Percentiles rank a stretch among this genome's conserved stretches.
These are phyloP conservation scores for Capronia epimyces DNA, from an alignment of 2,329 filamentous ascomycete species.

Conservation along the genomic window DNA sequence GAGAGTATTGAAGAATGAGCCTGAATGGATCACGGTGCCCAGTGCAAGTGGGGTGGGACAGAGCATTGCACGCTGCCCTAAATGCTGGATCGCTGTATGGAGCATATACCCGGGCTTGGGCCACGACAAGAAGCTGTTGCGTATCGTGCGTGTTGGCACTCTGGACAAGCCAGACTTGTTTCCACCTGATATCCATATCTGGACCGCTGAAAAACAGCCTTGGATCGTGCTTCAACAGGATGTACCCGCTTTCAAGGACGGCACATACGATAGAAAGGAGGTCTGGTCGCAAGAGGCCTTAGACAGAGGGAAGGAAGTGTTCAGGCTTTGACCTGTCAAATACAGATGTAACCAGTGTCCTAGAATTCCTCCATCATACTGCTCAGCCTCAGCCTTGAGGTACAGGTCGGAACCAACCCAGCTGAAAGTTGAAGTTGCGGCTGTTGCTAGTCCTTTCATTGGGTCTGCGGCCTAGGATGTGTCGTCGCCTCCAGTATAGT, in stretches of 20 bases:
- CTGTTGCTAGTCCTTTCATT: no score
- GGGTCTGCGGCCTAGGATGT: no score
- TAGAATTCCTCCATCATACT: no score
- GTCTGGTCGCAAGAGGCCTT: conserved; percentile 36
- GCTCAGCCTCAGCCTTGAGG: no score
- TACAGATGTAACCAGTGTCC: background rate
- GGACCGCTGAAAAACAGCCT: conserved; percentile 35
- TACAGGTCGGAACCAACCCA: no score
- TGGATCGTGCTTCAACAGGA: conserved; percentile 39
- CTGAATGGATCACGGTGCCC: conserved; percentile 34
- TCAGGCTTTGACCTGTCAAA: conserved; percentile 1
- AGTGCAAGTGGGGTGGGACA: conserved; percentile 41
- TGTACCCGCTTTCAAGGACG: conserved; percentile 37
- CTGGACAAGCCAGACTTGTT: conserved; percentile 39
- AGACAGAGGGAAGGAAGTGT: conserved; percentile 25
- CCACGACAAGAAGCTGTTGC: conserved; percentile 23
- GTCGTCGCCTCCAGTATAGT: no score
- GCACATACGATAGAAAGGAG: conserved; percentile 33
- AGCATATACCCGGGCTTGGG: conserved; percentile 38
- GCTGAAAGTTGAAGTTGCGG: no score
- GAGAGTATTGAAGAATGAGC: conserved; percentile 29
- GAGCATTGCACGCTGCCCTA: conserved; percentile 41
- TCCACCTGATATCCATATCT: conserved; percentile 47
- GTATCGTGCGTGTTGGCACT: conserved; percentile 44
- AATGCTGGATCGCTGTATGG: conserved; percentile 41